These are phyloP conservation scores for Coemansia sp. DNA, from an alignment of 192 early-diverging fungal genomes.

Conservation along the genomic window DNA sequence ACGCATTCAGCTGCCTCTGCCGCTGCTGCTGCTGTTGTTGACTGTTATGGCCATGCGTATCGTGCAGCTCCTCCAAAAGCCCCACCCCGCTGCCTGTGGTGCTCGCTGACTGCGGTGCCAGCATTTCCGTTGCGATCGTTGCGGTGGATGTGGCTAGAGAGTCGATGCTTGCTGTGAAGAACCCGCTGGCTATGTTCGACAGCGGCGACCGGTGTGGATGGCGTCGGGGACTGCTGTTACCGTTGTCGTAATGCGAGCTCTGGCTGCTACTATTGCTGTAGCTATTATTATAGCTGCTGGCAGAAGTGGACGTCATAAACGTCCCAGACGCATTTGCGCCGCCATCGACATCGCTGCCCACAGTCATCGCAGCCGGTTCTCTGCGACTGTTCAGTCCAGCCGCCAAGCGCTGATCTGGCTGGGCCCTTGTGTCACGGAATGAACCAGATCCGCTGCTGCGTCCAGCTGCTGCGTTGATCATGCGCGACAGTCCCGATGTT, in stretches of 20 bases:
- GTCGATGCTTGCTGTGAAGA: constrained; percentile 48
- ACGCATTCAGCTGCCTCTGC: constrained; percentile 10
- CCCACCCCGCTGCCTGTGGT: neutral
- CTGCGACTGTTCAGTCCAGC: neutral
- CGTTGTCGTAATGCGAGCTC: neutral
- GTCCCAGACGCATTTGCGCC: neutral
- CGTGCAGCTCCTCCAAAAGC: neutral
- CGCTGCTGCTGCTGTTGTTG: neutral
- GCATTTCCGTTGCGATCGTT: neutral
- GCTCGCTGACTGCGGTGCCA: constrained; percentile 3
- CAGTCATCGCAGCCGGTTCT: neutral
- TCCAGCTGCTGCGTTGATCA: constrained; percentile 13
- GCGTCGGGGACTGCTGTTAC: constrained; percentile 20
- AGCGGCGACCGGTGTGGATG: constrained; percentile 28
- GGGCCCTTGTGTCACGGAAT: neutral
- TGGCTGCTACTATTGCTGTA: neutral
- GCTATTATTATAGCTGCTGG: constrained; percentile 19
- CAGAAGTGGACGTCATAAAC: neutral
- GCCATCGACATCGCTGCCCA: neutral
- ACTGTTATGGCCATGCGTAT: neutral
- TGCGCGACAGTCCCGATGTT: constrained; percentile 30
- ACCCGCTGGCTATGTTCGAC: constrained; percentile 28
- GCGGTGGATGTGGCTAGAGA: constrained; percentile 21
- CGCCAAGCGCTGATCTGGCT: too few relatives aligned
- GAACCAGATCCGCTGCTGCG: neutral